Evolutionary conservation across 2,329 filamentous ascomycete species (phyloP).

Genomic region (Golovinomyces cichoracearum): DNA sequence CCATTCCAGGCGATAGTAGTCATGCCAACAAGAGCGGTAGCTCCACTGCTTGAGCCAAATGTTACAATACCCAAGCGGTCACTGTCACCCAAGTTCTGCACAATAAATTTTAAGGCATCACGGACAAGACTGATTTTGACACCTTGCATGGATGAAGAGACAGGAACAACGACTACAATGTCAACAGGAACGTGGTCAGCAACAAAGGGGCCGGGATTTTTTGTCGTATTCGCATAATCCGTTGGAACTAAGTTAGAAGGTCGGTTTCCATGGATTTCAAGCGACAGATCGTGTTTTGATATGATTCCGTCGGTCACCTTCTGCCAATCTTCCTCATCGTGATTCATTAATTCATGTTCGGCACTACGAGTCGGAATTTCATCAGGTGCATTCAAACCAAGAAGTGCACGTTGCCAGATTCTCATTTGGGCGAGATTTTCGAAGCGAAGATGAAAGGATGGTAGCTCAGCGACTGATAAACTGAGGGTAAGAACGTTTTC

Average conservation of each 20-base stretch:
- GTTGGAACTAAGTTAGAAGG: conserved; percentile 74
- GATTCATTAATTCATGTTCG: conserved; percentile 64
- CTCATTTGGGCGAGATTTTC: conserved; percentile 62
- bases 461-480: conserved; percentile 72
- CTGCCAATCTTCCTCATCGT: conserved; percentile 74
- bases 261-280: conserved; percentile 55
- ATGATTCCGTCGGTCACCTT: conserved; percentile 20
- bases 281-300: conserved; percentile 53
- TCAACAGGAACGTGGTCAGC: conserved; percentile 68
- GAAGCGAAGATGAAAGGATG: conserved; percentile 82
- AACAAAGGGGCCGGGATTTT: conserved; percentile 16
- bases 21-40: conserved; percentile 92
- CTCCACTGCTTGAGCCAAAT: conserved; percentile 80
- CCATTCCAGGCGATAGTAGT: conserved; percentile 83
- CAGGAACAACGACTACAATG: conserved; percentile 84
- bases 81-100: conserved; percentile 65
- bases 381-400: conserved; percentile 56
- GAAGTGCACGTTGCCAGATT: conserved; percentile 65
- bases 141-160: conserved; percentile 98
- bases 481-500: conserved; percentile 70
- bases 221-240: conserved; percentile 52
- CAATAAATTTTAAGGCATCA: conserved; percentile 77
- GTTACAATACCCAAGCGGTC: conserved; percentile 95
- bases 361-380: conserved; percentile 34
- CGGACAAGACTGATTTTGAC: conserved; percentile 87